Evolutionary conservation across 2,329 filamentous ascomycete species (phyloP).

Genomic region (Trichoderma semiorbis): DNA sequence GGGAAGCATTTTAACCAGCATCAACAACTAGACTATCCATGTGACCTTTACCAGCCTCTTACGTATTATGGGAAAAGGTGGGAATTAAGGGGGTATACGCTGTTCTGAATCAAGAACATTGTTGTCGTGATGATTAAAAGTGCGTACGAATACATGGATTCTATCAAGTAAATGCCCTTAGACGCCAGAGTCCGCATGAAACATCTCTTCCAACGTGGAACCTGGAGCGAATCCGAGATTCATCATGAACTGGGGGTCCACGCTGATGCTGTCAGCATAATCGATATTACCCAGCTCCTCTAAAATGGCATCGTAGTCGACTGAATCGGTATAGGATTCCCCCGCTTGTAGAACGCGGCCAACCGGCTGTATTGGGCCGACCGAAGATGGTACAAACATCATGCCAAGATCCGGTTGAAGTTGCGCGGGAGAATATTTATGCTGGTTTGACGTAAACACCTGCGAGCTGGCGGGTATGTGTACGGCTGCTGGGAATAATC

Average conservation of each 20-base stretch:
- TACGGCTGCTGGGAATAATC: neutral
- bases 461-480: neutral
- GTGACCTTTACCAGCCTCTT: slow-evolving; percentile 6
- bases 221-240: slow-evolving; percentile 14
- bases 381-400: neutral
- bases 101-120: neutral
- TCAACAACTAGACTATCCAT: neutral
- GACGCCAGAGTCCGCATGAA: neutral
- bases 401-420: neutral
- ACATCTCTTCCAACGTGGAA: neutral
- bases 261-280: slow-evolving; percentile 1
- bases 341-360: neutral
- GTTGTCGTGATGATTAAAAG: neutral
- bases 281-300: slow-evolving; percentile 13
- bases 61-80: neutral
- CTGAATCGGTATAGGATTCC: neutral
- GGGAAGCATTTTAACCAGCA: slow-evolving; percentile 1
- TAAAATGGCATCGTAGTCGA: slow-evolving; percentile 9
- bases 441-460: neutral
- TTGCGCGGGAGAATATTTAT: slow-evolving; percentile 12
- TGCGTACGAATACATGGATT: neutral
- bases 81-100: neutral
- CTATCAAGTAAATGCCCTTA: neutral
- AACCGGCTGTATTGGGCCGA: neutral
- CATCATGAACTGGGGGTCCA: slow-evolving; percentile 14